Evolutionary conservation across 1,284 basidiomycete species (phyloP), one percentile per base, ranked within the genome.

Genomic region (Boletus albobrunnescens): DNA sequence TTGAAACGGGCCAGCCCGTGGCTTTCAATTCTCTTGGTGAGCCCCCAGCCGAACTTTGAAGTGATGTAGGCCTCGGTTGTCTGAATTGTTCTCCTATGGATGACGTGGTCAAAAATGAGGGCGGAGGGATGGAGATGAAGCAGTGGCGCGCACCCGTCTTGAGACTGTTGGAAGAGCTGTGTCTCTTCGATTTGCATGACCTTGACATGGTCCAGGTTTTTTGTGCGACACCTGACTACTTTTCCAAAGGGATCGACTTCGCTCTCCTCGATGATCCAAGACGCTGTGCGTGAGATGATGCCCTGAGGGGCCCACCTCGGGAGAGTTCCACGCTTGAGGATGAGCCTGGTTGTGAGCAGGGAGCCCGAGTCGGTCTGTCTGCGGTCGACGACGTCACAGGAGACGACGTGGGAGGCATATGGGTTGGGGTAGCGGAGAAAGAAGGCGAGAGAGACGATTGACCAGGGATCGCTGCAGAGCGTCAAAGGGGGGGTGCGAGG

Each of bases 361-460:
- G 87, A 81, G 22, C 91, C 90, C 1, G 74, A 69, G 16, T 84
- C 73, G 10, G 87, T 84, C 53, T 87, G 71, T 5, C 71, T 76
- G 53, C 94, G 86, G 46, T 90, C 88, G 52, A 98, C 79, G 52
- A 97, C 93, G 73, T 98, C 95, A 74, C 92, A 94, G 8, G 92
- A 92, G 50, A 96, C 71, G 63, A 99, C 89, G 68, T 99, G 95
- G 11, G 91, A 78, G 6, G 95, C 91, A 59, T 91, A 91, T 35
- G 95, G 94, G 68, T 98, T 99, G 4, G 96, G 95, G 67, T 99
- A 99, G 55, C 96, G 87, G 52, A 97, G 77, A 62, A 94, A 93
- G 75, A 91, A 98, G 14, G 94, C 94, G 54, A 94, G 77, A 30
- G 91, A 84, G 47, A 95, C 90, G 52, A 92, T 92, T 47, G 89